Percentiles rank a stretch among this genome's conserved stretches.
Conservation (phyloP, 768 basidiomycete species). For the Xanthoconium purpureum region DNA sequence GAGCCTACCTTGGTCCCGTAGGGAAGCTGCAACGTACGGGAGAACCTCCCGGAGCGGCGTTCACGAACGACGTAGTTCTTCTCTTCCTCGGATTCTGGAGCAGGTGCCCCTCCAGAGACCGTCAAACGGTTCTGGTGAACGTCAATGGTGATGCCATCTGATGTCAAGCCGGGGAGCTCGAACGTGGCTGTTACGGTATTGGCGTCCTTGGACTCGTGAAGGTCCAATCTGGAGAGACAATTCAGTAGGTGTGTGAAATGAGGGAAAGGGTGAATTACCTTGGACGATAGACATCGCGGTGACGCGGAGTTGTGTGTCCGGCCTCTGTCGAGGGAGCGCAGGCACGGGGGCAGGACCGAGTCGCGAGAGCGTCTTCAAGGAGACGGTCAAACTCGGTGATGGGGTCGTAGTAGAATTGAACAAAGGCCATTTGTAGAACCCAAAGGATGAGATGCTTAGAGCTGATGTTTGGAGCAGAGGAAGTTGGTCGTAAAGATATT, state of each 20-base stretch:
- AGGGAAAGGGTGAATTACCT: slow-evolving; percentile 9
- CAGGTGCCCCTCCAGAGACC: slow-evolving; percentile 43
- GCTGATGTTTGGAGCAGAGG: not conserved
- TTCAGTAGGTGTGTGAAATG: not conserved
- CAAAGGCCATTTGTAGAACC: not conserved
- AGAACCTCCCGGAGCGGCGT: slow-evolving; percentile 44
- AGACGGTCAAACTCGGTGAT: slow-evolving; percentile 5
- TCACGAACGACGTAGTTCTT: slow-evolving; percentile 42
- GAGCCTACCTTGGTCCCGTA: slow-evolving; percentile 42
- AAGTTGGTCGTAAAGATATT: not conserved
- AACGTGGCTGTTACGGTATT: slow-evolving; percentile 49
- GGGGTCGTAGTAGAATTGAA: slow-evolving; percentile 5
- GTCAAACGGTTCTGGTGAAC: slow-evolving; percentile 45
- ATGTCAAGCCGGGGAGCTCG: slow-evolving; percentile 53
- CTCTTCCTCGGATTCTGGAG: slow-evolving; percentile 33
- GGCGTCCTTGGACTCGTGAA: slow-evolving; percentile 42
- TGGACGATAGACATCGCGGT: slow-evolving; percentile 11
- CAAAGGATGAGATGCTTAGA: not conserved
- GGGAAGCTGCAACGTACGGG: slow-evolving; percentile 44
- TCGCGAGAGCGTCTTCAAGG: slow-evolving; percentile 21
- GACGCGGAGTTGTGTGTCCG: not conserved
- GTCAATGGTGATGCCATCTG: slow-evolving; percentile 47
- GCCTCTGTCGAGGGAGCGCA: not conserved
- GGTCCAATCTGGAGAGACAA: slow-evolving; percentile 38
- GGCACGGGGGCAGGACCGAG: slow-evolving; percentile 9